A percentile compares a stretch with the other conserved stretches of the same genome.
Evolutionary conservation across 2,329 filamentous ascomycete species (phyloP).

Genomic region (Emergomyces orientalis): DNA sequence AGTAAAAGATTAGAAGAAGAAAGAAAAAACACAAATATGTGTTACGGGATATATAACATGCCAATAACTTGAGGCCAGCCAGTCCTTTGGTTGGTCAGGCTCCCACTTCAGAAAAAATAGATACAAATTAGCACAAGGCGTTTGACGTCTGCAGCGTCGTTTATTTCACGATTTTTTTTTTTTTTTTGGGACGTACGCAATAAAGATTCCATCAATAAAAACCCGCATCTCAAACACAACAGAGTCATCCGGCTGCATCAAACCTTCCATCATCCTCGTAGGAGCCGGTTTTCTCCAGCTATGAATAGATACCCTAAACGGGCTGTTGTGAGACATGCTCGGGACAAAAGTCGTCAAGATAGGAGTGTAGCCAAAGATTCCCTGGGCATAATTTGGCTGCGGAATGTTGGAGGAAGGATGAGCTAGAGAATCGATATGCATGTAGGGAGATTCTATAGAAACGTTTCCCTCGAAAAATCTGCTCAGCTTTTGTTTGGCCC

Average conservation of each 20-base stretch:
- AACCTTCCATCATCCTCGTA: slow-evolving; percentile 48
- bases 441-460: slow-evolving; percentile 44
- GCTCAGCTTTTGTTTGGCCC: slow-evolving; percentile 3
- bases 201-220: slow-evolving; percentile 56
- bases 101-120: slow-evolving; percentile 38
- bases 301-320: slow-evolving; percentile 66
- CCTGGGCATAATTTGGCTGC: slow-evolving; percentile 13
- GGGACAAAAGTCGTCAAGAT: slow-evolving; percentile 64
- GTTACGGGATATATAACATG: slow-evolving; percentile 24
- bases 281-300: slow-evolving; percentile 57
- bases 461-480: not conserved
- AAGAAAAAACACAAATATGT: not conserved
- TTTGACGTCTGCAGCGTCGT: not conserved
- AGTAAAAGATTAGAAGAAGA: not conserved
- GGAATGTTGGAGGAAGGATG: slow-evolving; percentile 20
- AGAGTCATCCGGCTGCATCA: slow-evolving; percentile 48
- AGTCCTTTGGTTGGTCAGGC: slow-evolving; percentile 44
- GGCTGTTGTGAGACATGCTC: slow-evolving; percentile 47
- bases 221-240: slow-evolving; percentile 58
- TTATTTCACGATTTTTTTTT: not conserved
- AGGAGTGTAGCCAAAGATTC: slow-evolving; percentile 42
- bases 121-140: not conserved
- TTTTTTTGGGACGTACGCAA: slow-evolving; percentile 50
- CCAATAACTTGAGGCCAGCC: slow-evolving; percentile 47
- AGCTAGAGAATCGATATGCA: slow-evolving; percentile 38